Evolutionary conservation across 2,329 filamentous ascomycete genomes (phyloP), one percentile per base, ranked within the genome.

Genomic region (Paracamarosporium sp.): DNA sequence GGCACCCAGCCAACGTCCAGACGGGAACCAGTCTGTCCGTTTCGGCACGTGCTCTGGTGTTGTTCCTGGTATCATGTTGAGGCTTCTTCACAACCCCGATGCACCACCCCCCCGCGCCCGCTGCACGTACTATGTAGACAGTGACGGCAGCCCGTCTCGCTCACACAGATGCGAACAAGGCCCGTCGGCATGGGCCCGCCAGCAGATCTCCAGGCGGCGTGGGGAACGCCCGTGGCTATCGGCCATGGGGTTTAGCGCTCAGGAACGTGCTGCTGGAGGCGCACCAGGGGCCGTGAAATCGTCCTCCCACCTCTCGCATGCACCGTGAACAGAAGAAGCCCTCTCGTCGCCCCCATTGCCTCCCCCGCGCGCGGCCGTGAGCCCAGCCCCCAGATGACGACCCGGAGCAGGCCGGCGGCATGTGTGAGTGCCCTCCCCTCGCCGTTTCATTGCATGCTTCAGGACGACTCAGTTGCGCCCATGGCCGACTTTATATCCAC

Each of bases 361-460:
- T 24, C 28, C 56, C 50, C 55, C 38, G 31, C 28, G 58, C 57
- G 44, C 48, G 55, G 56, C 50, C 54, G 47, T 55, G 62, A 66
- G 59, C 63, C 45, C 60, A 56, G 57, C 51, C 51, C 60, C 50
- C 70, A 64, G 65, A 76, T 75, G 71, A 75, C 70, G 68, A 70
- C 65, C 66, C 60, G 57, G 60, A 62, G 57, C 64, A 69, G 62
- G 56, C 55, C 65, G 66, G 69, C 72, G 72, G 71, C 67, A 76
- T 77, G 74, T 75, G 75, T 77, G 64, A 75, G 73, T 72, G 28
- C 36, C 55, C 38, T 56, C 53, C 53, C 51, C 46, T 17, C 41
- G 31, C 50, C 51, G 47, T 54, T 54, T 40, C 51, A 27, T 38
- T 51, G 53, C 58, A 40, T 55, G 59, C 57, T 28, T 53, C 55